Evolutionary conservation across 2,329 filamentous ascomycete genomes (phyloP), one percentile per base, ranked within the genome.

Genomic region (Bipolaris zeicola): DNA sequence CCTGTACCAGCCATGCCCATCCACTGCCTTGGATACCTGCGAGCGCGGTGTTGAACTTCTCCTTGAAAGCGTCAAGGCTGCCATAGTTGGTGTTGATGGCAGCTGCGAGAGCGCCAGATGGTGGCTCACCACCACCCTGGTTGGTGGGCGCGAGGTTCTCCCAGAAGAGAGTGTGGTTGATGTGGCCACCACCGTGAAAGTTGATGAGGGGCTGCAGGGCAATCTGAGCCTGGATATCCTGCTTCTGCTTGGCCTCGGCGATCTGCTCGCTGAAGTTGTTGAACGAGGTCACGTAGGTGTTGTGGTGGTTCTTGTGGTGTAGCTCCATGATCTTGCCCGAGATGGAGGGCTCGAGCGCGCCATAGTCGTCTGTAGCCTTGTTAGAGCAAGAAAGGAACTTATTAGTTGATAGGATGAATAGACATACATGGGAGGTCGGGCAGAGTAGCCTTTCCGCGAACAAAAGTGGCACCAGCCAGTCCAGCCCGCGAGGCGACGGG

Each of bases 241-340:
- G 77, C 55, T 81, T 80, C 6, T 77, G 68, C 57, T 83, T 76
- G 26, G 86, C 85, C 20, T 86, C 83, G 56, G 83, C 81, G 62
- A 90, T 80, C 74, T 93, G 87, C 78, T 92, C 87, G 65, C 87
- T 81, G 55, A 91, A 89, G 59, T 88, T 84, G 82, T 96, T 96
- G 82, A 91, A 90, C 76, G 89, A 89, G 78, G 88, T 95, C 69
- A 96, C 91, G 77, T 96, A 96, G 72, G 92, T 93, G 79, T 94
- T 88, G 83, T 96, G 93, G 84, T 96, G 92, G 80, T 92, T 94
- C 81, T 86, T 88, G 86, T 96, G 90, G 84, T 96, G 93, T 43
- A 96, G 86, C 82, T 96, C 91, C 93, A 96, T 96, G 82, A 96
- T 96, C 80, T 95, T 87, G 77, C 90, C 89, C 46, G 89, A 93